Percentiles rank a stretch among this genome's conserved stretches.
Evolutionary conservation across 2,329 filamentous ascomycete species (phyloP).

Genomic region (Penicillium oxalicum): DNA sequence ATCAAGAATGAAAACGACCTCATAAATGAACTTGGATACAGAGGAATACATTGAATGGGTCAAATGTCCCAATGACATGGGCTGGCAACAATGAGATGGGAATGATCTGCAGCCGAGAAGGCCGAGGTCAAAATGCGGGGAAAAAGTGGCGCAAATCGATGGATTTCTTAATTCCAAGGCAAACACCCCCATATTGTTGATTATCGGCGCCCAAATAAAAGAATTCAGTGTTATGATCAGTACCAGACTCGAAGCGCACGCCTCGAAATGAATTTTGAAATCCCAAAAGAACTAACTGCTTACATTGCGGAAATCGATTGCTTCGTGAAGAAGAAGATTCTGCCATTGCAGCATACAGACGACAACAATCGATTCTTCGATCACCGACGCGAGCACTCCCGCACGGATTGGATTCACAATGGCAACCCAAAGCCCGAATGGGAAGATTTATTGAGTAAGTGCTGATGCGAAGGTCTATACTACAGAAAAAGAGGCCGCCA

Average conservation of each 20-base stretch:
- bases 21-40: too few relatives aligned
- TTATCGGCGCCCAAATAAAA: too few relatives aligned
- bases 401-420: constrained; percentile 55
- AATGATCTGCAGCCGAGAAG: not conserved
- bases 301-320: constrained; percentile 49
- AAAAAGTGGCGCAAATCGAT: constrained; percentile 2
- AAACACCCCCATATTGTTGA: too few relatives aligned
- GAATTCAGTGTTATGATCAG: too few relatives aligned
- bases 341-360: constrained; percentile 41
- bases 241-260: too few relatives aligned
- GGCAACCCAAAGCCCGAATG: constrained; percentile 55
- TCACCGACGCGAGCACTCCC: constrained; percentile 56
- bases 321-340: constrained; percentile 51
- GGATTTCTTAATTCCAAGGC: too few relatives aligned
- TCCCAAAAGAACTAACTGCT: constrained; percentile 46
- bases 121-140: constrained; percentile 18
- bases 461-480: not conserved
- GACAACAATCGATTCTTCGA: constrained; percentile 63
- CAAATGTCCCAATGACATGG: too few relatives aligned
- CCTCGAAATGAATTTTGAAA: constrained; percentile 50
- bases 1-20: too few relatives aligned
- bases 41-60: too few relatives aligned
- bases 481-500: not conserved
- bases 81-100: not conserved
- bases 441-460: constrained; percentile 47